These are phyloP conservation scores for Nannochloropsis granulata DNA, from an alignment of 108 stramenopile genomes.

Conservation along the genomic window DNA sequence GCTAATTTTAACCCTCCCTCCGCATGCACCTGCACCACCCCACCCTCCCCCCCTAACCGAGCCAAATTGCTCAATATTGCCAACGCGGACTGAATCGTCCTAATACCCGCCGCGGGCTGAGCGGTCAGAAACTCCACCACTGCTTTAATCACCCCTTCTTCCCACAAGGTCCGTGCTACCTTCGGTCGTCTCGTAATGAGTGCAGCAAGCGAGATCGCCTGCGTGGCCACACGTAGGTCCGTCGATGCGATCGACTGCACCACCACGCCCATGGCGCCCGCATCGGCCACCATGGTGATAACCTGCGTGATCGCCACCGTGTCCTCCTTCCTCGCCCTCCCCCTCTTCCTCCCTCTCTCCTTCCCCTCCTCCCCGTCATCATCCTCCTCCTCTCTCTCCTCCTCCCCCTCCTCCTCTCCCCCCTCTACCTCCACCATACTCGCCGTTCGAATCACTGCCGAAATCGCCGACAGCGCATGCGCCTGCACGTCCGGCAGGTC, in stretches of 20 bases:
- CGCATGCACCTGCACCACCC: not conserved
- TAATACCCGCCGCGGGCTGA: not conserved
- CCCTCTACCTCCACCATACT: not conserved
- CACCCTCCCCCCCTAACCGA: not conserved
- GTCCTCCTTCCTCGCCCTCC: not conserved
- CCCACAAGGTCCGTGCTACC: not conserved
- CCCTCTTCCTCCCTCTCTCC: not conserved
- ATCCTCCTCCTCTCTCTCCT: not conserved
- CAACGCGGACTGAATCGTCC: not conserved
- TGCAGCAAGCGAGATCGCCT: not conserved
- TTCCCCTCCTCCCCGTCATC: not conserved
- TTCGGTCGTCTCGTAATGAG: not conserved
- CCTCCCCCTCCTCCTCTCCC: not conserved
- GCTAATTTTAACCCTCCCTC: not conserved
- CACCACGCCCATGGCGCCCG: not conserved
- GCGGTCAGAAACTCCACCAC: not conserved
- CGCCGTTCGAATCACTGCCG: not conserved
- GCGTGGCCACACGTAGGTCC: not conserved
- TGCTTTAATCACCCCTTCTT: not conserved
- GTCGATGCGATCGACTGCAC: not conserved
- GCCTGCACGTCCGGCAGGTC: not conserved
- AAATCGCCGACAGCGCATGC: not conserved
- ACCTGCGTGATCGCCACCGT: not conserved
- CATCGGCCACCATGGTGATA: not conserved
- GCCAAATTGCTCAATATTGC: not conserved